Evolutionary conservation across 306 rosid genomes (phyloP), one percentile per base, ranked within the genome.

Genomic region (Myrica gale): DNA sequence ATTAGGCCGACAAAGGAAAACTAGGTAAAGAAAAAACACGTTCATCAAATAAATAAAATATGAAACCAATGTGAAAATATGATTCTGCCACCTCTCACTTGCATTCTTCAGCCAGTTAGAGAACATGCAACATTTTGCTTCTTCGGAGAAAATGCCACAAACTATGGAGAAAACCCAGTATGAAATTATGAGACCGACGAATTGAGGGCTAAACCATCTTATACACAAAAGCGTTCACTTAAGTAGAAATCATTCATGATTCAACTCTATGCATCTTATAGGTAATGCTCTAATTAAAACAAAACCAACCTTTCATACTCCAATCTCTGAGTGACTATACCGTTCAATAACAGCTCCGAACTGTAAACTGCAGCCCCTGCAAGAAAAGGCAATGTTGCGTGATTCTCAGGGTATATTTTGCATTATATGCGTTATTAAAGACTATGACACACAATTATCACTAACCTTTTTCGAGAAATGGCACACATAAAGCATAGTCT

Each of bases 281-380:
- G 68, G 87, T 42, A 56, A 55, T 16, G 26, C 68, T 62, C 1
- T 58, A 32, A 11, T 5, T 61, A 60, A 43, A 79, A 73, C 17
- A 60, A 7, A 48, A 78, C 85, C 46, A 62, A 89, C 98, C 99
- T 90, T 81, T 89, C 90, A 80, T 83, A 92, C 74, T 90, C 97
- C 88, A 95, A 87, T 93, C 74, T 92, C 85, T 95, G 99, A 52
- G 91, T 88, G 73, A 95, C 97, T 69, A 95, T 92, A 74, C 97
- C 99, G 74, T 92, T 92, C 83, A 95, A 74, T 61, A 95, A 77
- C 76, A 95, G 91, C 89, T 95, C 97, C 41, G 99, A 92, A 76
- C 96, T 88, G 87, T 87, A 92, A 70, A 90, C 86, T 63, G 84
- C 65, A 66, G 88, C 90, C 74, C 99, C 99, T 95, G 91, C 82